These are phyloP conservation scores for Elongisporangium senticosum DNA, from an alignment of 352 stramenopile genomes.

Conservation along the genomic window DNA sequence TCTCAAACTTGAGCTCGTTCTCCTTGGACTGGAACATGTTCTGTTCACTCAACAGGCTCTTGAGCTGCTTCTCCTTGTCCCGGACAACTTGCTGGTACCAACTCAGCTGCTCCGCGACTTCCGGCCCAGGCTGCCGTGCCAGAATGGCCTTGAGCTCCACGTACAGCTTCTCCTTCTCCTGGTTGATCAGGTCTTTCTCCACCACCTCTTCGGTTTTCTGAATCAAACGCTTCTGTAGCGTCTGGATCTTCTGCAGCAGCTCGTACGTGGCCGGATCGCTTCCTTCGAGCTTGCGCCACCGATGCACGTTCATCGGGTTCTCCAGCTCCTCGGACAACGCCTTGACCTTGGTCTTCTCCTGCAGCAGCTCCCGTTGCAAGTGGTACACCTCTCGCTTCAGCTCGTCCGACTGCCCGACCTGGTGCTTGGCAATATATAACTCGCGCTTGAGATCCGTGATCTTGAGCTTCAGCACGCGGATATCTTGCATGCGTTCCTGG, in stretches of 20 bases:
- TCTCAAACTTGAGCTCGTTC: conserved; percentile 95
- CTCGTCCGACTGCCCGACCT: conserved; percentile 82
- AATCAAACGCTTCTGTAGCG: conserved; percentile 92
- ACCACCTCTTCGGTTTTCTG: conserved; percentile 94
- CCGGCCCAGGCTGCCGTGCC: conserved; percentile 88
- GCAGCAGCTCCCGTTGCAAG: conserved; percentile 88
- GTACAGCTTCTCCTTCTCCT: conserved; percentile 96
- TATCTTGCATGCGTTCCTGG: conserved; percentile 90
- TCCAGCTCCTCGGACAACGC: conserved; percentile 94
- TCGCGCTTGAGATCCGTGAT: conserved; percentile 91
- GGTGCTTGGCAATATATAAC: conserved; percentile 86
- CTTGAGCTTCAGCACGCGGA: conserved; percentile 94
- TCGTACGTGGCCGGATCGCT: conserved; percentile 94
- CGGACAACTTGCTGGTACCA: conserved; percentile 94
- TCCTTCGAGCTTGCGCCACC: conserved; percentile 96
- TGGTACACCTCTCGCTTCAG: conserved; percentile 87
- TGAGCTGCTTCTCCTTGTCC: conserved; percentile 96
- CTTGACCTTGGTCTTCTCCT: conserved; percentile 97
- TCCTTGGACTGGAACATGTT: conserved; percentile 96
- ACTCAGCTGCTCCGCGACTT: conserved; percentile 94
- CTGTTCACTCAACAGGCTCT: conserved; percentile 94
- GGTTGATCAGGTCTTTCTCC: conserved; percentile 92
- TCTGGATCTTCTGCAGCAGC: conserved; percentile 96
- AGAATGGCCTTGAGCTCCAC: conserved; percentile 93
- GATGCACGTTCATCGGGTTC: conserved; percentile 97